Conservation (phyloP, 116 monocot genomes). For the Zostera marina region DNA sequence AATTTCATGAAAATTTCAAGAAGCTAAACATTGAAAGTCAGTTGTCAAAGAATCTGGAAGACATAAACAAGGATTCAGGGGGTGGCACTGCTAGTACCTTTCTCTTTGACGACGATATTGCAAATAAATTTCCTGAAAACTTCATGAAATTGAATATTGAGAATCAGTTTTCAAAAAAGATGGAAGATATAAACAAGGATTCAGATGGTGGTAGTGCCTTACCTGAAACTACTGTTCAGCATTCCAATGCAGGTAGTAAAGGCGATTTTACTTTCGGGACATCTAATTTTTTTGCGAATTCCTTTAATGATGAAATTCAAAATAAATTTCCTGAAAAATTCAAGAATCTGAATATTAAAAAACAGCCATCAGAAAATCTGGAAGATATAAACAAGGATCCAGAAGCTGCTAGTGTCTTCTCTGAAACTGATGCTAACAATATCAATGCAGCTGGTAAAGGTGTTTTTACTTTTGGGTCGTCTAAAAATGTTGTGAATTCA, state of each 20-base stretch:
- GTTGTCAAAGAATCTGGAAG: conserved; percentile 3
- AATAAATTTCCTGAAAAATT: conserved; percentile 23
- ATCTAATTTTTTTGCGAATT: conserved; percentile 1
- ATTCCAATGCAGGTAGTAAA: neutral
- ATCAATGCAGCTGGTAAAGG: neutral
- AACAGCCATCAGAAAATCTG: neutral
- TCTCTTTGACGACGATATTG: conserved; percentile 4
- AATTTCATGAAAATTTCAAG: conserved; percentile 22
- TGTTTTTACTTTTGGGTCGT: neutral
- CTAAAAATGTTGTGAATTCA: neutral
- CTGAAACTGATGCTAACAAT: neutral
- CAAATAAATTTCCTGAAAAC: conserved; percentile 16
- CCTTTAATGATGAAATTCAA: conserved; percentile 7
- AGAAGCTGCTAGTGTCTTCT: conserved; percentile 2
- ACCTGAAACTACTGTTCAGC: neutral
- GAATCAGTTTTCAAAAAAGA: neutral
- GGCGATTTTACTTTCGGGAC: neutral
- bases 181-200: conserved; percentile 1
- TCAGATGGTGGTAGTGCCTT: conserved; percentile 1
- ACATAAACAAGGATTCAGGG: neutral
- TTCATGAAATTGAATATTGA: conserved; percentile 29
- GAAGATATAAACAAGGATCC: conserved; percentile 1
- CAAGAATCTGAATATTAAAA: conserved; percentile 22
- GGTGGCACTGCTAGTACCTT: conserved; percentile 2
- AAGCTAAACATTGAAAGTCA: conserved; percentile 26